Percentiles rank a stretch among this genome's conserved stretches.
These are phyloP conservation scores for Yamadazyma siamensis DNA, from an alignment of 1,139 yeast genomes.

Conservation along the genomic window DNA sequence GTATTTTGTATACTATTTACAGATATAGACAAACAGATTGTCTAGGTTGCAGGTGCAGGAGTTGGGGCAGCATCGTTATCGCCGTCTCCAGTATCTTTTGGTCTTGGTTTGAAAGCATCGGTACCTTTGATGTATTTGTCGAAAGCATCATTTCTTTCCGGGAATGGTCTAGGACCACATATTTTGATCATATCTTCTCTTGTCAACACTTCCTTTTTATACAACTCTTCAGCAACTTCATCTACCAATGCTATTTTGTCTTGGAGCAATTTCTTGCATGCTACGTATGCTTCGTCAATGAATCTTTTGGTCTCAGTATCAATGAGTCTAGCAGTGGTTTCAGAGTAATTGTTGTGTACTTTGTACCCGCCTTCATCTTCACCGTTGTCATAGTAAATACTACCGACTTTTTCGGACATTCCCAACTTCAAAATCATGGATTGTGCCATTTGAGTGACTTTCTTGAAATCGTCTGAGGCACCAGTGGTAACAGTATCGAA, in stretches of 20 bases:
- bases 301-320: conserved; percentile 66
- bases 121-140: conserved; percentile 65
- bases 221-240: conserved; percentile 65
- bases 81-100: too few relatives aligned
- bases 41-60: conserved; percentile 2
- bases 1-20: background rate
- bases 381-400: conserved; percentile 49
- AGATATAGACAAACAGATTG: too few relatives aligned
- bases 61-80: background rate
- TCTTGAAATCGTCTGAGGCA: conserved; percentile 78
- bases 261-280: conserved; percentile 52
- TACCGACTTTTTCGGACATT: conserved; percentile 70
- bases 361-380: conserved; percentile 45
- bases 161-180: conserved; percentile 73
- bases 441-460: conserved; percentile 74
- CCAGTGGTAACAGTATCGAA: conserved; percentile 79
- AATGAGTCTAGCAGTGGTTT: conserved; percentile 61
- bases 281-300: conserved; percentile 49
- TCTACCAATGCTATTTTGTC: conserved; percentile 64
- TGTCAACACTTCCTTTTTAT: conserved; percentile 68
- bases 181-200: conserved; percentile 78
- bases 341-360: conserved; percentile 68
- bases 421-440: conserved; percentile 75
- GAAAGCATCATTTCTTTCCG: conserved; percentile 76
- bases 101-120: conserved; percentile 32